These are phyloP conservation scores for Bretziella fagacearum DNA, from an alignment of 2,329 filamentous ascomycete species.

Conservation along the genomic window DNA sequence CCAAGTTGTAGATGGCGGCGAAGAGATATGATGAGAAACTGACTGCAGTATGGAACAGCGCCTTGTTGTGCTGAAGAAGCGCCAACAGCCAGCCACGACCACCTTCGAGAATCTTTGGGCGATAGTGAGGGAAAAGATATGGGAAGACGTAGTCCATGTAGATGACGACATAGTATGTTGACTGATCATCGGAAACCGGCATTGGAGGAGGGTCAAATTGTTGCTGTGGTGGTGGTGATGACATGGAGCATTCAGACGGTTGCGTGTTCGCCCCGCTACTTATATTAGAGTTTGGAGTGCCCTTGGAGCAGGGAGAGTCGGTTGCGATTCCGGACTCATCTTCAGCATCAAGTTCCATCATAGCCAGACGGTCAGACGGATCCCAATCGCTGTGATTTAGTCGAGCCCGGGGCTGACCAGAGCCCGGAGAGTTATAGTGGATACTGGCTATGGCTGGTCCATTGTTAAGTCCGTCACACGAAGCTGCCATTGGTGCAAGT, in stretches of 20 bases:
- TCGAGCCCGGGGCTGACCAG: slow-evolving; percentile 2
- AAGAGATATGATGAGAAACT: slow-evolving; percentile 42
- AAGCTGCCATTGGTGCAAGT: not conserved
- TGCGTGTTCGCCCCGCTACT: slow-evolving; percentile 9
- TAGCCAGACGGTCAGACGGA: slow-evolving; percentile 20
- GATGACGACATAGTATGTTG: slow-evolving; percentile 33
- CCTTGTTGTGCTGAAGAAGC: slow-evolving; percentile 37
- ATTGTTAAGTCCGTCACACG: not conserved
- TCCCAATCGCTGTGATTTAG: slow-evolving; percentile 19
- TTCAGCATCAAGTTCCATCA: slow-evolving; percentile 15
- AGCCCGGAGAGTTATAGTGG: not conserved
- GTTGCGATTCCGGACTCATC: slow-evolving; percentile 19
- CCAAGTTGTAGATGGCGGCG: slow-evolving; percentile 23
- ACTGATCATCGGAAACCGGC: slow-evolving; percentile 9
- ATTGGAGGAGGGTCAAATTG: not conserved
- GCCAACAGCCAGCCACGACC: slow-evolving; percentile 44
- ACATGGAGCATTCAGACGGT: slow-evolving; percentile 14
- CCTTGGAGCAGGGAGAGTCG: slow-evolving; percentile 13
- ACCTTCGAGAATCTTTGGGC: slow-evolving; percentile 36
- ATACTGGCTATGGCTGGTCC: not conserved
- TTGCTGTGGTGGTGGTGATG: slow-evolving; percentile 8
- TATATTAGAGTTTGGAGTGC: slow-evolving; percentile 7
- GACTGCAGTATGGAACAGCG: slow-evolving; percentile 39
- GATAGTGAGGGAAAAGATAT: slow-evolving; percentile 46
- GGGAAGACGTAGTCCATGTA: slow-evolving; percentile 47